Evolutionary conservation across 1,284 basidiomycete species (phyloP), one percentile per base, ranked within the genome.

Genomic region (Earliella scabrosa): DNA sequence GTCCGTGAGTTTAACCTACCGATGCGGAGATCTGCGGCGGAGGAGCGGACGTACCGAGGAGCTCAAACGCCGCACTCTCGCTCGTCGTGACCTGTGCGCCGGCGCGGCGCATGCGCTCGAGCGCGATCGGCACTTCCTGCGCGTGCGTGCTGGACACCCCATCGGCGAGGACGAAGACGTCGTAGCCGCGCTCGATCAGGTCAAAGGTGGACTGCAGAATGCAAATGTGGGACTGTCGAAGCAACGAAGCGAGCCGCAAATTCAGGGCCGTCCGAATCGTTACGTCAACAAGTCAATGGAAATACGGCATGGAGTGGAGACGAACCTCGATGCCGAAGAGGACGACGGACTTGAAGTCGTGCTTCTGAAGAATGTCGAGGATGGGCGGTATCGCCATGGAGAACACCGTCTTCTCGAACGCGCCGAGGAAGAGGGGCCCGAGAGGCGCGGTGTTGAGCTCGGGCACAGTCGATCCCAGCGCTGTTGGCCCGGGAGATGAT

Each of bases 321-420:
- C n/a, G n/a, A 54, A 89, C 91, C 77, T 95, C 93, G 56, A 96
- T 95, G 27, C 95, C 95, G 64, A 94, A 86, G 4, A 97, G 73
- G 24, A 96, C 85, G 45, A 93, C 77, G 18, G 81, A 82, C 50
- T 81, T 77, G 56, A 88, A 72, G 23, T 77, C 68, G 34, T 77
- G 79, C n/a, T 76, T 67, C 27, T 73, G 67, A 53, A 95, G 75
- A 13, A 83, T 66, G 8, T 75, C 64, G 45, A 77, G 73, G 5
- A 95, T 82, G 46, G 90, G 84, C 2, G 87, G 82, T 0, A 86
- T 87, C 52, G 87, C 67, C 93, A 97, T 95, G 5, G 90, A 92
- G 76, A 97, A 97, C 51, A 85, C 76, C 0, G 84, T 85, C 71
- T 95, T 95, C 64, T 87, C 80, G 64, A 83, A 77, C 13, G 82